Evolutionary conservation across 2,329 filamentous ascomycete genomes (phyloP).

Genomic region (Fusarium falciforme): DNA sequence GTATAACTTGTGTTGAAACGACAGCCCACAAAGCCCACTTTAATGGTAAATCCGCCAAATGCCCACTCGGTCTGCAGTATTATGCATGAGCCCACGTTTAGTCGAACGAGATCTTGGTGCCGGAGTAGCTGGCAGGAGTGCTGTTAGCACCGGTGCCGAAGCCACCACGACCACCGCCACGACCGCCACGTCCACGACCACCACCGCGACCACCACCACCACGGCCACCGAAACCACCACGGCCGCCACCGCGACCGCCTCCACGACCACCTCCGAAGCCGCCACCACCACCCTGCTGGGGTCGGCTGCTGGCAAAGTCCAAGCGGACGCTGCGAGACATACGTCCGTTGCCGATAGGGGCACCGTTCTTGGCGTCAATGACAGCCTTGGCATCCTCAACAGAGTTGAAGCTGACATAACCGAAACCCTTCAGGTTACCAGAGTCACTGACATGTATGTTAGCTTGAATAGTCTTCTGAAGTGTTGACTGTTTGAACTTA

Average conservation of each 20-base stretch:
- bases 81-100: conserved; percentile 52
- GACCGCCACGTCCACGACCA: conserved; percentile 57
- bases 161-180: conserved; percentile 21
- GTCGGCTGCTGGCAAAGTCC: conserved; percentile 80
- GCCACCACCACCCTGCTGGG: conserved; percentile 66
- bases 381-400: conserved; percentile 85
- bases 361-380: conserved; percentile 76
- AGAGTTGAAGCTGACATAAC: conserved; percentile 86
- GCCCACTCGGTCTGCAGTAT: conserved; percentile 54
- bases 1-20: conserved; percentile 59
- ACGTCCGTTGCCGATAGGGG: conserved; percentile 71
- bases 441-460: conserved; percentile 67
- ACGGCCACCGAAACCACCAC: conserved; percentile 58
- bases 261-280: conserved; percentile 56
- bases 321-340: conserved; percentile 81
- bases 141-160: conserved; percentile 36
- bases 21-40: conserved; percentile 66
- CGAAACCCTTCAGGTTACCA: conserved; percentile 90
- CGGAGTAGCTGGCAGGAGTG: conserved; percentile 59
- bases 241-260: conserved; percentile 60
- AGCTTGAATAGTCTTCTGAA: conserved; percentile 8
- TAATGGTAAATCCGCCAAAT: conserved; percentile 55
- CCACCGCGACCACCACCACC: conserved; percentile 58
- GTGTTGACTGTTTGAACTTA: conserved; percentile 53
- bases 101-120: conserved; percentile 82